Evolutionary conservation across 2,329 filamentous ascomycete genomes (phyloP).

Genomic region (Nigrospora oryzae): DNA sequence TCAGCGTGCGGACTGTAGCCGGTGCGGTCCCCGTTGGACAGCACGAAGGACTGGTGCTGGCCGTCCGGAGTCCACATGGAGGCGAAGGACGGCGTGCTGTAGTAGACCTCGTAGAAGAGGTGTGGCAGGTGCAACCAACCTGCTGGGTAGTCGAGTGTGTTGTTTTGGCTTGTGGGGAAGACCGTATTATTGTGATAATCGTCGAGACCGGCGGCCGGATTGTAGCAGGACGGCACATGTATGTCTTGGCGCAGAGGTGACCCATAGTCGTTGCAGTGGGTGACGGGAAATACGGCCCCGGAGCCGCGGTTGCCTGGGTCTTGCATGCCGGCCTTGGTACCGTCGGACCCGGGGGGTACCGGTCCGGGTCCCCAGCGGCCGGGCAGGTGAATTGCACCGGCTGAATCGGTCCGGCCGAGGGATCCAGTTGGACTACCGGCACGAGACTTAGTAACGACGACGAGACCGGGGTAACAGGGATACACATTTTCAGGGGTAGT

Average conservation of each 20-base stretch:
- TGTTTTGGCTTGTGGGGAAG: slow-evolving; percentile 43
- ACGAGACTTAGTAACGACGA: too few species aligned
- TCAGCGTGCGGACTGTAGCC: slow-evolving; percentile 65
- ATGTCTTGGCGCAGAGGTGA: slow-evolving; percentile 58
- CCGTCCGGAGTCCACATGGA: slow-evolving; percentile 45
- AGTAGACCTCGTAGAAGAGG: slow-evolving; percentile 53
- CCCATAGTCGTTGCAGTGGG: slow-evolving; percentile 55
- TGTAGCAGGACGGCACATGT: slow-evolving; percentile 68
- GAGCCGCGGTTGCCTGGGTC: slow-evolving; percentile 45
- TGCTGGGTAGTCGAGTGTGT: slow-evolving; percentile 37
- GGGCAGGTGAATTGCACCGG: slow-evolving; percentile 54
- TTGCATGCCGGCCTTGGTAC: slow-evolving; percentile 43
- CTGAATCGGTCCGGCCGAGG: slow-evolving; percentile 23
- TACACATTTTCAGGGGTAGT: too few species aligned
- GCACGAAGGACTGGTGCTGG: slow-evolving; percentile 55
- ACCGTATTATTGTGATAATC: slow-evolving; percentile 58
- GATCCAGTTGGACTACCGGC: slow-evolving; percentile 25
- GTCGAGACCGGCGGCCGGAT: slow-evolving; percentile 50
- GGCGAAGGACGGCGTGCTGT: slow-evolving; percentile 45
- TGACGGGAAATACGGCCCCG: slow-evolving; percentile 62
- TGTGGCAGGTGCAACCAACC: slow-evolving; percentile 48
- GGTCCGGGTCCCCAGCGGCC: slow-evolving; percentile 40
- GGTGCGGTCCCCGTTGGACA: slow-evolving; percentile 60
- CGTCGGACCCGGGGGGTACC: slow-evolving; percentile 48
- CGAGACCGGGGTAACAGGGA: too few species aligned